Conservation (phyloP, 2,329 filamentous ascomycete genomes). For the Parascedosporium putredinis region DNA sequence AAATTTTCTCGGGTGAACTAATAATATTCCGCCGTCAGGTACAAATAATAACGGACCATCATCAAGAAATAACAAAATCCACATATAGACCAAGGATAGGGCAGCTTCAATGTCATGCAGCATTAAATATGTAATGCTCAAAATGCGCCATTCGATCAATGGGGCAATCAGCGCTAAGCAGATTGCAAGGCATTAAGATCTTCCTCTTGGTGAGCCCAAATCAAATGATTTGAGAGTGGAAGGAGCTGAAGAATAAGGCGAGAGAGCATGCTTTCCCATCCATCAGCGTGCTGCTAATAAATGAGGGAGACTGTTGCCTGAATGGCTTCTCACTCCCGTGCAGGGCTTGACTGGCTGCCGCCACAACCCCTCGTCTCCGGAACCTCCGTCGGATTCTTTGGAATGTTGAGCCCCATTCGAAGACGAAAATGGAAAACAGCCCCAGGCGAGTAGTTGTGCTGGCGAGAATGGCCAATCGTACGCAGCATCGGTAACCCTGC, state of each 20-base stretch:
- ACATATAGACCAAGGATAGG: too few species aligned
- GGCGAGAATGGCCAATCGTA: neutral
- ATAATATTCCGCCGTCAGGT: neutral
- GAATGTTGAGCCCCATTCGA: too few species aligned
- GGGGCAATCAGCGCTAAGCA: neutral
- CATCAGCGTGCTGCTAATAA: too few species aligned
- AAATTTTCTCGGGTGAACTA: neutral
- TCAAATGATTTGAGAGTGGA: neutral
- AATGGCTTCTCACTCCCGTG: too few species aligned
- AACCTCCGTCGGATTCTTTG: neutral
- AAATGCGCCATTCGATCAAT: too few species aligned
- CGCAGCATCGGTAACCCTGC: neutral
- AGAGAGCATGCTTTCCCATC: too few species aligned
- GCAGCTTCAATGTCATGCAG: too few species aligned
- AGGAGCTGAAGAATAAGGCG: neutral
- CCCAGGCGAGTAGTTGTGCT: neutral
- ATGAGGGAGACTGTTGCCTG: too few species aligned
- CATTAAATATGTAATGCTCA: too few species aligned
- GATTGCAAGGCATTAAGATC: neutral
- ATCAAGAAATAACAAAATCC: neutral
- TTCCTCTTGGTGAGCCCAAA: neutral
- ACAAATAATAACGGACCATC: neutral
- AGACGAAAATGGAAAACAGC: neutral
- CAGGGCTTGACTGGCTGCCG: neutral
- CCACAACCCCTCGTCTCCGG: neutral